Percentiles rank a stretch among this genome's conserved stretches.
These are phyloP conservation scores for Aspergillus biplanus DNA, from an alignment of 495 filamentous ascomycete genomes.

Conservation along the genomic window DNA sequence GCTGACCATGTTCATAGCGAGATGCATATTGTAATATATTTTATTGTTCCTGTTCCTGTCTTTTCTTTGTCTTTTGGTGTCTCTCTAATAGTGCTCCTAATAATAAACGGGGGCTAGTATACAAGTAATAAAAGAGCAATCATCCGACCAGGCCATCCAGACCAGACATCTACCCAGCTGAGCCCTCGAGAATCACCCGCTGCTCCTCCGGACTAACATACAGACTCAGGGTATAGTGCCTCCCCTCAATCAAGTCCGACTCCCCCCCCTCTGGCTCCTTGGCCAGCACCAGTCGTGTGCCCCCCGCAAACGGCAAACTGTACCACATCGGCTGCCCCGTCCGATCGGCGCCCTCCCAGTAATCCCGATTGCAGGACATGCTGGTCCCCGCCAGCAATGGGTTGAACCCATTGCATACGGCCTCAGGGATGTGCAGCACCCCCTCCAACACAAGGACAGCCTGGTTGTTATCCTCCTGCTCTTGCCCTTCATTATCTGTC, in stretches of 20 bases:
- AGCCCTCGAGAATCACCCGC: conserved; percentile 8
- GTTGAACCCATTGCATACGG: conserved; percentile 37
- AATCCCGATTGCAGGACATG: conserved; percentile 25
- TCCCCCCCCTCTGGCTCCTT: conserved; percentile 26
- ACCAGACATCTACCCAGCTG: neutral
- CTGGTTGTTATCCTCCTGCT: conserved; percentile 7
- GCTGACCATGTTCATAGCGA: no score
- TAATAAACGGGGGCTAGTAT: neutral
- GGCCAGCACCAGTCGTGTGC: conserved; percentile 26
- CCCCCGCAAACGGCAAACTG: conserved; percentile 24
- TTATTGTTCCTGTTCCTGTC: no score
- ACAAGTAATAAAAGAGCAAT: neutral
- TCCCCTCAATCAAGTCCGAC: conserved; percentile 32
- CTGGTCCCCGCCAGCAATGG: conserved; percentile 31
- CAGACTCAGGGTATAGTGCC: conserved; percentile 33
- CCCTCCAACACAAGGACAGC: conserved; percentile 28
- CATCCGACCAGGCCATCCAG: neutral
- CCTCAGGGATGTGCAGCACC: conserved; percentile 37
- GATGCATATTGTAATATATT: no score
- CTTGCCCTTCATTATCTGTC: neutral
- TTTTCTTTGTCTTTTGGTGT: no score
- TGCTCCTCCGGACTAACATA: conserved; percentile 31
- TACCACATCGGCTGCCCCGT: conserved; percentile 28
- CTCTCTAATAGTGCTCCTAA: no score
- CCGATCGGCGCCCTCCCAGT: conserved; percentile 29